These are phyloP conservation scores for Potentilla sterilis DNA, from an alignment of 306 rosid genomes.

Conservation along the genomic window DNA sequence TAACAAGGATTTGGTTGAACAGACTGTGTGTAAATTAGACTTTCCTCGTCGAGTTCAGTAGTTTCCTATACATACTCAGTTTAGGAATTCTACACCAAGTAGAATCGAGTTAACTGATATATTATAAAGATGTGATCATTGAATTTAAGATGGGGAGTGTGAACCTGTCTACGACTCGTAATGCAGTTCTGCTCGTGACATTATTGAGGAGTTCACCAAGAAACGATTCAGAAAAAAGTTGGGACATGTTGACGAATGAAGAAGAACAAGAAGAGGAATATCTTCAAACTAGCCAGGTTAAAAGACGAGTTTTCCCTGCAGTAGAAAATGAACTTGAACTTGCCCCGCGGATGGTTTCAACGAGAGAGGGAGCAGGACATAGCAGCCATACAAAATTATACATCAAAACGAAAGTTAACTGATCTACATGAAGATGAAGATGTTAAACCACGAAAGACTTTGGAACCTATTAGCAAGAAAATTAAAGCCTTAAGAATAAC, in stretches of 20 bases:
- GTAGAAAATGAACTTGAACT: neutral
- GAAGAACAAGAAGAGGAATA: neutral
- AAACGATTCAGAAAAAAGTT: neutral
- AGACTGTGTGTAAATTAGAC: no score
- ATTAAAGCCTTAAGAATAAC: neutral
- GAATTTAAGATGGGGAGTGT: neutral
- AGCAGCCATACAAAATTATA: neutral
- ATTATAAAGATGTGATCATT: neutral
- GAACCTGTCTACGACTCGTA: neutral
- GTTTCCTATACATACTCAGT: neutral
- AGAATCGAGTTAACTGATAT: neutral
- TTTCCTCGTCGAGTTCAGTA: neutral
- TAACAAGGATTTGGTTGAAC: no score
- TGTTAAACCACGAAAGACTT: neutral
- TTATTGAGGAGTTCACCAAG: constrained; percentile 53
- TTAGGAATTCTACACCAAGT: neutral
- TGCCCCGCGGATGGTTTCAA: neutral
- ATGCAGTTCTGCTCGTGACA: constrained; percentile 3
- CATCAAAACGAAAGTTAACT: neutral
- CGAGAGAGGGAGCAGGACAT: neutral
- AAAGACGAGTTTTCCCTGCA: neutral
- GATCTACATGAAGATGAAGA: neutral
- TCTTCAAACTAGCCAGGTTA: neutral
- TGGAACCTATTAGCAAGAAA: neutral
- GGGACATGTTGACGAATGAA: neutral